Evolutionary conservation across 352 stramenopile species (phyloP), one percentile per base, ranked within the genome.

Genomic region (Elongisporangium senticosum): DNA sequence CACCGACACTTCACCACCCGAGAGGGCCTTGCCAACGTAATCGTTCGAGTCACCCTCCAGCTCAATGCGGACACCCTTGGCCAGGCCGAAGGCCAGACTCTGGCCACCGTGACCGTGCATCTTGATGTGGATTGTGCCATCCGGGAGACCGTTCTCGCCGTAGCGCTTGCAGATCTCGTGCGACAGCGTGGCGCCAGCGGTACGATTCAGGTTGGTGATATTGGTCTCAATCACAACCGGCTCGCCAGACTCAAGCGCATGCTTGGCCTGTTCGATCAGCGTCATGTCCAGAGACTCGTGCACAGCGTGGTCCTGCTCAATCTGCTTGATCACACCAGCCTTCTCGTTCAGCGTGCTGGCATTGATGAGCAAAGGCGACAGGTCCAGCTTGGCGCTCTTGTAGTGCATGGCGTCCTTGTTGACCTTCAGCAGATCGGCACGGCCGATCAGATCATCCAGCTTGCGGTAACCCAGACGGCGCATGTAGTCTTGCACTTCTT

Each of bases 21-120:
- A 97, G 33, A 98, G 77, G 37, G 92, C 88, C 77, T 98, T 99
- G 64, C 94, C 95, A 22, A 96, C 91, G 66, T 98, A 98, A 72
- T 99, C 96, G 72, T 99, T 98, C 47, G 92, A 94, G 77, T 98
- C 96, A 49, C 96, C 96, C 50, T 97, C 79, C 23, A 90, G 67
- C 59, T 93, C 89, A 40, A 98, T 81, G 51, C 84, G 93, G 49
- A 99, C 85, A 65, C 96, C 96, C 72, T 96, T 97, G 0, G 90
- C 90, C 61, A 98, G 74, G 55, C 90, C 91, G 58, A 98, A 98
- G 24, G 74, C 96, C 62, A 99, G 76, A 62, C 83, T 97, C 79
- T 99, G 95, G 20, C 96, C 96, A 33, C 86, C 93, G 63, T 98
- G 92, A 48, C 95, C 95, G 56, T 88, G 84, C 26, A 99, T 69